Evolutionary conservation across 805 yeast species (phyloP).

Genomic region (Candida silvicultrix): DNA sequence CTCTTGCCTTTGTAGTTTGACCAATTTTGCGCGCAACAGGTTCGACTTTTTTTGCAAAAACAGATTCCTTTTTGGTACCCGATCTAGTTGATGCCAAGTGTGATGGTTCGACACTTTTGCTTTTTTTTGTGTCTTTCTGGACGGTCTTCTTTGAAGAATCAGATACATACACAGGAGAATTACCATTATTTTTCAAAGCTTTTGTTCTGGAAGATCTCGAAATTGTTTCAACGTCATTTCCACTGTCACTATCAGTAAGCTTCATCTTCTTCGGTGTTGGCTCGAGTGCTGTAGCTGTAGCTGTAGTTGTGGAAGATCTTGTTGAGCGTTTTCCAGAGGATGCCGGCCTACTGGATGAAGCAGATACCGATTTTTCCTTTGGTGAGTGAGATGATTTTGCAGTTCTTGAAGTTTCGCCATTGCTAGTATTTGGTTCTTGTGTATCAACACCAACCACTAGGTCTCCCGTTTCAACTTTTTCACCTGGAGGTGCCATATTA

Average conservation of each 20-base stretch:
- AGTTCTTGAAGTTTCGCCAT: too few species aligned
- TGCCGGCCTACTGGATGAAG: too few species aligned
- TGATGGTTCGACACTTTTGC: not conserved
- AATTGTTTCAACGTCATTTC: not conserved
- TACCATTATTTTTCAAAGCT: not conserved
- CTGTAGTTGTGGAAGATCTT: not conserved
- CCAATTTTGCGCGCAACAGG: not conserved
- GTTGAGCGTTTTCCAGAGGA: too few species aligned
- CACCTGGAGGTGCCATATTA: not conserved
- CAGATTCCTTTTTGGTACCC: not conserved
- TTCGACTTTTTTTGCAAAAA: not conserved
- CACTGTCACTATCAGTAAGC: not conserved
- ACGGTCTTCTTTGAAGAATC: too few species aligned
- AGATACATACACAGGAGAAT: not conserved
- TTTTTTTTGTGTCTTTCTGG: not conserved
- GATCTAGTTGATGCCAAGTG: not conserved
- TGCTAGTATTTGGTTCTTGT: not conserved
- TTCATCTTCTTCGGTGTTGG: not conserved
- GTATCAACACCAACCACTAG: not conserved
- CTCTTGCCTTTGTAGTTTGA: not conserved
- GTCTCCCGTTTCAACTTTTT: not conserved
- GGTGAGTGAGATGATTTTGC: too few species aligned
- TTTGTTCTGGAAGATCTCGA: not conserved
- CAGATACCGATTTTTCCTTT: not conserved
- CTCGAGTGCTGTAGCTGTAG: too few species aligned